Conservation (phyloP, 108 stramenopile species). For the Aureococcus anophagefferens region DNA sequence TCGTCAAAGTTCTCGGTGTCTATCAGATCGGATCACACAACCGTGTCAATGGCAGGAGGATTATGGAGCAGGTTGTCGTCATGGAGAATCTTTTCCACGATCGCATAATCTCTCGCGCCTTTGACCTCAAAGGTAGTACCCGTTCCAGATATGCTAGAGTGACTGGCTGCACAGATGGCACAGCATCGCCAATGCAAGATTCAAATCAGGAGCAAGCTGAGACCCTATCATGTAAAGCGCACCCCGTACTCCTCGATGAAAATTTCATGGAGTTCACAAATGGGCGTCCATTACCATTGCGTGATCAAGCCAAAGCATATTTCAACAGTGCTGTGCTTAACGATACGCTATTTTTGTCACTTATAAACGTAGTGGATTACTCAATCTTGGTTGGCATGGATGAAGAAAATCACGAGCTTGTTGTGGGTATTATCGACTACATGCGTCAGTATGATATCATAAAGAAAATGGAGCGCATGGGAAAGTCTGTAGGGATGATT, state of each 20-base stretch:
- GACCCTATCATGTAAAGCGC: not conserved
- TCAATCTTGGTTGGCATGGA: constrained; percentile 91
- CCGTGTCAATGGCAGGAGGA: constrained; percentile 75
- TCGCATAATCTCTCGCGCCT: constrained; percentile 70
- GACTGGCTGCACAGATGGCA: too few species aligned
- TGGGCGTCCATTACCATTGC: constrained; percentile 83
- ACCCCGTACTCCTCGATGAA: constrained; percentile 65
- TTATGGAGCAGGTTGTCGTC: constrained; percentile 89
- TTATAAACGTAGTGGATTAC: constrained; percentile 92
- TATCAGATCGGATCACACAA: constrained; percentile 92
- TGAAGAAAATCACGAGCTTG: constrained; percentile 77
- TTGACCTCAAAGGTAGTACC: constrained; percentile 88
- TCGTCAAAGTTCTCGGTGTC: constrained; percentile 91
- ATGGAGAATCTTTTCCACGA: constrained; percentile 91
- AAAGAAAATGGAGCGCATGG: constrained; percentile 92
- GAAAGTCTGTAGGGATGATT: constrained; percentile 90
- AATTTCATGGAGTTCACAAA: constrained; percentile 85
- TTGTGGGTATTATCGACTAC: constrained; percentile 96
- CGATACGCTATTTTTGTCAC: constrained; percentile 84
- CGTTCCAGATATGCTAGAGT: constrained; percentile 71
- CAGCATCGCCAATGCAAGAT: too few species aligned
- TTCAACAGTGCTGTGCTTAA: constrained; percentile 88
- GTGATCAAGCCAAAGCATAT: constrained; percentile 75
- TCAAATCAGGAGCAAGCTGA: constrained; percentile 14
- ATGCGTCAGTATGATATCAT: constrained; percentile 96